Conservation (phyloP, 306 rosid genomes). For the Quercus robur region DNA sequence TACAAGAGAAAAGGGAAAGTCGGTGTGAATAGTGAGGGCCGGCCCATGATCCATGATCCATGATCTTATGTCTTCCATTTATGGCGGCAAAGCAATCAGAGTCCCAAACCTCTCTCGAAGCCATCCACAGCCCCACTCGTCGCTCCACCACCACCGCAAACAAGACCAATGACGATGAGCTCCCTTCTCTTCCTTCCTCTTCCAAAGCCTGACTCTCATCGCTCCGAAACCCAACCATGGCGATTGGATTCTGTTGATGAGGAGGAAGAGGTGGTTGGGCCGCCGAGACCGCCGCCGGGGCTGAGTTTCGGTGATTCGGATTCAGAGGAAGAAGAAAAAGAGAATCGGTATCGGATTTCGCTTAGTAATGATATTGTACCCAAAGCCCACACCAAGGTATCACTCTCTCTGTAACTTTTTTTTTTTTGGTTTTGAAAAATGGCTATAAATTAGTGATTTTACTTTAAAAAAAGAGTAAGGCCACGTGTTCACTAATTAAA, state of each 20-base stretch:
- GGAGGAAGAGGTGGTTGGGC: no score
- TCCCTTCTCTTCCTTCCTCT: conserved; percentile 70
- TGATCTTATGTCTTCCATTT: no score
- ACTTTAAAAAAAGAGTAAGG: no score
- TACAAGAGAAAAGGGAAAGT: no score
- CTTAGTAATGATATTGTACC: conserved; percentile 81
- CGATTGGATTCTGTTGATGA: no score
- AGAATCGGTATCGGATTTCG: conserved; percentile 63
- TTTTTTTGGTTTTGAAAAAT: no score
- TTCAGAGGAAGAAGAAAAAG: conserved; percentile 24
- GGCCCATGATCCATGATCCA: no score
- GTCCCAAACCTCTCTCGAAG: conserved; percentile 69
- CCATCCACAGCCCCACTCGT: conserved; percentile 76
- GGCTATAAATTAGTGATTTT: no score
- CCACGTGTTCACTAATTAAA: no score
- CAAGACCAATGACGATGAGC: background rate
- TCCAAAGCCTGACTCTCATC: conserved; percentile 69
- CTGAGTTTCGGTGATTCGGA: conserved; percentile 25
- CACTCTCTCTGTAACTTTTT: no score
- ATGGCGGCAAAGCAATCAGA: conserved; percentile 57
- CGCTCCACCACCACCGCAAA: conserved; percentile 28
- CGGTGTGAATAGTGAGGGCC: no score
- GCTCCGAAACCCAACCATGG: conserved; percentile 34
- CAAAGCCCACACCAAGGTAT: conserved; percentile 83
- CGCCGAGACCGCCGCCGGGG: no score